Percentiles rank a stretch among this genome's conserved stretches.
Conservation (phyloP, 129 eudicot genomes). For the Lonicera japonica region DNA sequence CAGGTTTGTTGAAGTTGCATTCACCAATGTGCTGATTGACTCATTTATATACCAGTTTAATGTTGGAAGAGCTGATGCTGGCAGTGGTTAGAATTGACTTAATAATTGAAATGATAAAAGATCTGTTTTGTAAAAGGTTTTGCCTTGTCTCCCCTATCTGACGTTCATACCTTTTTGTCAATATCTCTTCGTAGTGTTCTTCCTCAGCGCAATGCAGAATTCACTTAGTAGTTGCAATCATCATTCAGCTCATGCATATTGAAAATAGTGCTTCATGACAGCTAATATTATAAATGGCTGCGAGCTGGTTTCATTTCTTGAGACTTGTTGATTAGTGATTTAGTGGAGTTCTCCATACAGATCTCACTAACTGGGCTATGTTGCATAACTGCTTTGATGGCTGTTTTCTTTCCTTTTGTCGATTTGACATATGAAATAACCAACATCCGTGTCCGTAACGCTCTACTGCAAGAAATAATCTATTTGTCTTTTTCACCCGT, state of each 20-base stretch:
- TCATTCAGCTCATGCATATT: background rate
- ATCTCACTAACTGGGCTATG: no score
- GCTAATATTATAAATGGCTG: background rate
- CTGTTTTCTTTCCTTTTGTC: no score
- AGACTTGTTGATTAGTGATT: background rate
- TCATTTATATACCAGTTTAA: background rate
- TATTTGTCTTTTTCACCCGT: no score
- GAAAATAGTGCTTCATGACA: background rate
- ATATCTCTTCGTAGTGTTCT: background rate
- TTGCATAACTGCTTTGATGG: no score
- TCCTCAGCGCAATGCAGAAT: background rate
- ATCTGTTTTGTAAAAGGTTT: background rate
- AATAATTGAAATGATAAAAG: background rate
- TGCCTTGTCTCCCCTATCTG: background rate
- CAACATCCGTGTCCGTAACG: no score
- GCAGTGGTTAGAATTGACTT: conserved; percentile 8
- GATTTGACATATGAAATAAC: no score
- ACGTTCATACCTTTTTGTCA: background rate
- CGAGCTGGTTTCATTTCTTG: background rate
- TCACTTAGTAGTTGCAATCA: background rate
- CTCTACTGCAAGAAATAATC: no score
- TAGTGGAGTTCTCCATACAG: no score
- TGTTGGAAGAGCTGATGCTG: conserved; percentile 5
- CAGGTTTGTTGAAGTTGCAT: conserved; percentile 7
- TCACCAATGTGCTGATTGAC: background rate